phyloP scores from a whole-genome alignment of 2,329 filamentous ascomycete genomes.

The Sporothrix phasma region DNA sequence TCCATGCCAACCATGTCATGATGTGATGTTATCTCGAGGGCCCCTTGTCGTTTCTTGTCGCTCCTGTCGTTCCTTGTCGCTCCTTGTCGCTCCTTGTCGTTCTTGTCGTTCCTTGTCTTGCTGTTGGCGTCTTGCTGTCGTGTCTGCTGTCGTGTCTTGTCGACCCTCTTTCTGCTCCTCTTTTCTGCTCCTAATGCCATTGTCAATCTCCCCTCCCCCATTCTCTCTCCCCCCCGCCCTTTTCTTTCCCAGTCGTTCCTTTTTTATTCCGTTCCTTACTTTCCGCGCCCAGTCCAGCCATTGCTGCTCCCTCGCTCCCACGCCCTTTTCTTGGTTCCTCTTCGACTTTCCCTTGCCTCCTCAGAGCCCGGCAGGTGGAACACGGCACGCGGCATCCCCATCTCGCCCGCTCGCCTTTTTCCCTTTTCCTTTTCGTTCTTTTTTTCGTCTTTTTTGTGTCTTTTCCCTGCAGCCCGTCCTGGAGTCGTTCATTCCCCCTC shows the following conservation, averaged over 20 bases:
- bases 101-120: neutral
- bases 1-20: constrained; percentile 1
- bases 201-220: neutral
- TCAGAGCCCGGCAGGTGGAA: constrained; percentile 4
- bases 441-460: neutral
- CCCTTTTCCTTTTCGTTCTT: neutral
- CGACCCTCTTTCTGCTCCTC: neutral
- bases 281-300: too few species aligned
- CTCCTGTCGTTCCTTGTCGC: neutral
- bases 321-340: neutral
- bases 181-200: neutral
- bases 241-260: neutral
- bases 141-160: neutral
- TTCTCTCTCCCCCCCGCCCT: neutral
- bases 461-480: neutral
- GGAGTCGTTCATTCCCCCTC: neutral
- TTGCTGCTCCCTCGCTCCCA: too few species aligned
- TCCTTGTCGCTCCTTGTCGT: neutral
- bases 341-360: neutral
- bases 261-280: neutral
- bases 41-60: neutral
- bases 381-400: constrained; percentile 4
- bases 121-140: too few species aligned
- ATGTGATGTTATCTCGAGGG: neutral
- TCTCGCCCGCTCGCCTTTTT: neutral